phyloP scores from a whole-genome alignment of 495 filamentous ascomycete genomes.

The Arthonia radiata region DNA sequence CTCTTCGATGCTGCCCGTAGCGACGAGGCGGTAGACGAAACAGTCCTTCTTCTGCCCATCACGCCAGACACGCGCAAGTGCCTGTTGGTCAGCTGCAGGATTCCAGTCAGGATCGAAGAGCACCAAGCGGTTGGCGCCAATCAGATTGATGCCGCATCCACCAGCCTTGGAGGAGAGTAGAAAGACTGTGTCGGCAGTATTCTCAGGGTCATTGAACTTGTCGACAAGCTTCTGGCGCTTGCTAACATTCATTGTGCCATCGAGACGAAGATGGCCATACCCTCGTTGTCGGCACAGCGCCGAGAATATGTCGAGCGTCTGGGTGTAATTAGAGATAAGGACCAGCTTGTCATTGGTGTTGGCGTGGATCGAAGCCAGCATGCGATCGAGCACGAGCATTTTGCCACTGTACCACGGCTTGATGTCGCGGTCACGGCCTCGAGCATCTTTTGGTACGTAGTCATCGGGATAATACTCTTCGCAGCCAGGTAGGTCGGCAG shows the following conservation, averaged over 20 bases:
- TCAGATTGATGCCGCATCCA: slow-evolving; percentile 89
- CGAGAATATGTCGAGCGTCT: slow-evolving; percentile 89
- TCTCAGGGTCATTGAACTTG: slow-evolving; percentile 90
- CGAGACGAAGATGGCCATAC: slow-evolving; percentile 73
- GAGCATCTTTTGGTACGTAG: slow-evolving; percentile 62
- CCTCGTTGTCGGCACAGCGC: slow-evolving; percentile 60
- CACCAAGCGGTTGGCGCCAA: slow-evolving; percentile 88
- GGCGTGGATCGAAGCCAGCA: slow-evolving; percentile 86
- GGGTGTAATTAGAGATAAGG: slow-evolving; percentile 93
- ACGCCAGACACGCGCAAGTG: slow-evolving; percentile 89
- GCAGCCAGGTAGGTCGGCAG: slow-evolving; percentile 65
- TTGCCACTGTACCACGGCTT: slow-evolving; percentile 96
- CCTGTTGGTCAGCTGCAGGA: slow-evolving; percentile 93
- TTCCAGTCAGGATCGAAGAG: slow-evolving; percentile 99
- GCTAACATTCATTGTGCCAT: slow-evolving; percentile 91
- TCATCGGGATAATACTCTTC: slow-evolving; percentile 68
- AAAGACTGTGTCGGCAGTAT: slow-evolving; percentile 80
- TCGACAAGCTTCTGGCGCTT: slow-evolving; percentile 95
- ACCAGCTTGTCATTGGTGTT: slow-evolving; percentile 99
- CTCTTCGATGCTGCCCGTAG: slow-evolving; percentile 93
- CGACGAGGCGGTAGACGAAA: slow-evolving; percentile 97
- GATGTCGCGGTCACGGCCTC: slow-evolving; percentile 76
- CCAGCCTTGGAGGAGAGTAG: slow-evolving; percentile 89
- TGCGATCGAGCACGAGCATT: slow-evolving; percentile 88
- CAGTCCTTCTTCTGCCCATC: slow-evolving; percentile 99